Evolutionary conservation across 805 yeast species (phyloP), one percentile per base, ranked within the genome.

Genomic region (Metschnikowia noctiluminum): DNA sequence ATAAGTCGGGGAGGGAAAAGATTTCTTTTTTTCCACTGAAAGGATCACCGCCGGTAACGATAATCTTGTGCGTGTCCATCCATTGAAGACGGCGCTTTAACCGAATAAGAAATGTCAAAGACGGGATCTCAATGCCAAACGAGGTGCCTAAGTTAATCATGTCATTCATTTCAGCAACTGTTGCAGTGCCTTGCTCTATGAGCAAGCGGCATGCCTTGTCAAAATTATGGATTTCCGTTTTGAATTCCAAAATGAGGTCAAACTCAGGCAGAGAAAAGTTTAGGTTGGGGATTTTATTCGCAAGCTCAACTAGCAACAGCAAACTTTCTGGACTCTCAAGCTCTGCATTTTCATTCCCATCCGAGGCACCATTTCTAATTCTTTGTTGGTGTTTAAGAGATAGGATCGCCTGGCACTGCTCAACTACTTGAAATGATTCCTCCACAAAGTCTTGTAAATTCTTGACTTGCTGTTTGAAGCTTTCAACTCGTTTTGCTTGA

Each of bases 221-320:
- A 61, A 76, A 85, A 42, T 71, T 71, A 42, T 70, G 70, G 38
- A 86, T 73, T 53, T 80, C 85, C 30, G 58, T 64, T 5, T 77
- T 73, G 40, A 82, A 73, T 51, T 79, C 85, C 4, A 74, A 50
- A 11, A 87, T 62, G 56, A 80, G 85, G 15, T 78, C 84, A 55
- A 82, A 71, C 58, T 87, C 94, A 0, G 81, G 76, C 14, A 80
- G 68, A 3, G 73, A 62, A 46, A 85, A 78, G 16, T 78, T 75
- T 49, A 84, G 57, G 0, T 61, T 57, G 2, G 84, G 80, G 5
- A 84, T 78, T 31, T 39, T 71, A 70, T 14, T 68, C 65, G 50
- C 54, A 28, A 57, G 40, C 36, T 46, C 55, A 9, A 57, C 49
- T 13, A 57, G 46, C 32, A 35, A 21, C 14, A 45, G 50, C 27